Evolutionary conservation across 345 rosid genomes (phyloP).

Genomic region (Acer saccharum): DNA sequence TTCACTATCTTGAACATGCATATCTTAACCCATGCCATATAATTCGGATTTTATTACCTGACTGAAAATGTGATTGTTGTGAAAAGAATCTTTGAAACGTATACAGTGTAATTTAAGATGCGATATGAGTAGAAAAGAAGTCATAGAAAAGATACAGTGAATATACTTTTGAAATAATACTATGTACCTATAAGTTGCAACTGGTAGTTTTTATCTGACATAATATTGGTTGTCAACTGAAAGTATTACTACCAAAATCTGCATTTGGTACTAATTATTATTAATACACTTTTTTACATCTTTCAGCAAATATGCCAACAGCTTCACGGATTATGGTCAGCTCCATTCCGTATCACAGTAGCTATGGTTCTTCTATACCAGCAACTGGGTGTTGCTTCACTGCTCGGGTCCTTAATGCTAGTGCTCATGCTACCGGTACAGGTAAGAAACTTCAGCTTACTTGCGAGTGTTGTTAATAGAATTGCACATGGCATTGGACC

Average conservation of each 20-base stretch:
- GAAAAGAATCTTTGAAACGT: neutral
- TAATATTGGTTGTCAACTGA: neutral
- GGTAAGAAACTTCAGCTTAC: conserved; percentile 37
- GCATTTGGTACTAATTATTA: neutral
- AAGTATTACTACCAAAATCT: neutral
- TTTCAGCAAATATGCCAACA: conserved; percentile 83
- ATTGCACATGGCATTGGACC: neutral
- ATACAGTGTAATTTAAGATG: neutral
- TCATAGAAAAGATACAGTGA: neutral
- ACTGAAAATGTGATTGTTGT: neutral
- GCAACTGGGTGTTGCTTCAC: conserved; percentile 88
- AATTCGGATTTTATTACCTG: neutral
- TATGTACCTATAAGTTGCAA: neutral
- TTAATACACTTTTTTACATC: conserved; percentile 17
- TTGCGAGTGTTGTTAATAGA: neutral
- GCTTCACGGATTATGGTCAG: conserved; percentile 91
- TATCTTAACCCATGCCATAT: neutral
- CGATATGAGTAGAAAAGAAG: neutral
- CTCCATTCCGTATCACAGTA: conserved; percentile 85
- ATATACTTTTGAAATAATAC: neutral
- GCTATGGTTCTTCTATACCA: conserved; percentile 88
- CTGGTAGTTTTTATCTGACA: neutral
- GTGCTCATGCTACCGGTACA: conserved; percentile 83
- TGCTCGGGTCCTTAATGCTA: conserved; percentile 76
- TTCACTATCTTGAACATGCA: neutral